phyloP scores from a whole-genome alignment of 2,329 filamentous ascomycete genomes.

The Akanthomyces dipterigenus region DNA sequence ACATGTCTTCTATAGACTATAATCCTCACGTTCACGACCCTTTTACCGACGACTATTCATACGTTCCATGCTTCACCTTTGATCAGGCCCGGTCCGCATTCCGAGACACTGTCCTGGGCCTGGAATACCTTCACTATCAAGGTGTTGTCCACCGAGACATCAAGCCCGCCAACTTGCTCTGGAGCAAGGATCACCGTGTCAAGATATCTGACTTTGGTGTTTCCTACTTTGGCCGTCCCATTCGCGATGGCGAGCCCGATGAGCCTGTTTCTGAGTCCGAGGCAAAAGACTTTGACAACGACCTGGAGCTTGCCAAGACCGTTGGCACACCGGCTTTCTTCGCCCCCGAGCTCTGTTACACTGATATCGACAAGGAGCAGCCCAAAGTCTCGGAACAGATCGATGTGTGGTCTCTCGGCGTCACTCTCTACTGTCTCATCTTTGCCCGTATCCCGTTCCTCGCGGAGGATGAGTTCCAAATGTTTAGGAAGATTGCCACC shows the following conservation, averaged over 20 bases:
- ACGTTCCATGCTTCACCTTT: conserved; percentile 88
- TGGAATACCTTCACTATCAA: conserved; percentile 89
- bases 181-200: conserved; percentile 75
- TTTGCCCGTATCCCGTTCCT: conserved; percentile 91
- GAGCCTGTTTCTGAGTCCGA: conserved; percentile 73
- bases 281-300: conserved; percentile 81
- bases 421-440: conserved; percentile 92
- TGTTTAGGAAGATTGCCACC: conserved; percentile 87
- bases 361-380: conserved; percentile 61
- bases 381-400: conserved; percentile 87
- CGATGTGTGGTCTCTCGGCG: conserved; percentile 93
- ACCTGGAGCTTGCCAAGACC: conserved; percentile 94
- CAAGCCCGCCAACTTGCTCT: conserved; percentile 84
- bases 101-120: conserved; percentile 82
- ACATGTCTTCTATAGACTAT: conserved; percentile 60
- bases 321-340: conserved; percentile 97
- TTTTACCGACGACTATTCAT: conserved; percentile 81
- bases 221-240: conserved; percentile 87
- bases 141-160: conserved; percentile 81
- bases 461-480: conserved; percentile 82
- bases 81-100: conserved; percentile 78
- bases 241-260: conserved; percentile 73
- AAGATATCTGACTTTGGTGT: conserved; percentile 99
- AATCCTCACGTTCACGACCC: conserved; percentile 53
- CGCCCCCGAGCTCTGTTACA: conserved; percentile 91